These are phyloP conservation scores for Hemerocallis citrina DNA, from an alignment of 106 monocot genomes.

Conservation along the genomic window DNA sequence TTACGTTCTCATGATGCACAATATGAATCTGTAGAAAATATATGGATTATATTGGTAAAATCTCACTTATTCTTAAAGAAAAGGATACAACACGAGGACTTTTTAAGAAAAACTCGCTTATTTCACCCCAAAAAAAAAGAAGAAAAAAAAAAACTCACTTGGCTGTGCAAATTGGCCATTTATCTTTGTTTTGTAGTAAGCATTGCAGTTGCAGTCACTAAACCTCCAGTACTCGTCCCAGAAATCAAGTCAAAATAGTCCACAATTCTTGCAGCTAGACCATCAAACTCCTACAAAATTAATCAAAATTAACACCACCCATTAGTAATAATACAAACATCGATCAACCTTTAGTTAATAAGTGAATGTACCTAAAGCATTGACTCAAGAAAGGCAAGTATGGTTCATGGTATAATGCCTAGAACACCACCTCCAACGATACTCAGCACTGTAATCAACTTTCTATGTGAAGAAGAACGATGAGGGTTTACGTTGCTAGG, in stretches of 20 bases:
- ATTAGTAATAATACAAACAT: background rate
- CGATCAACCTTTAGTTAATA: background rate
- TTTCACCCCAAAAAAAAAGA: constrained; percentile 40
- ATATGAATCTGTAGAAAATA: too few species aligned
- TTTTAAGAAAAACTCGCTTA: background rate
- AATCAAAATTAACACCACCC: background rate
- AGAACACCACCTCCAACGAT: constrained; percentile 56
- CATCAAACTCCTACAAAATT: constrained; percentile 40
- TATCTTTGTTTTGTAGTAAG: constrained; percentile 30
- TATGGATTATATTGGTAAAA: too few species aligned
- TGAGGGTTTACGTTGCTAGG: background rate
- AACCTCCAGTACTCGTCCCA: constrained; percentile 56
- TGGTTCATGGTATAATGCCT: constrained; percentile 42
- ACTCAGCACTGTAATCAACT: constrained; percentile 36
- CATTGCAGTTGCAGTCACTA: constrained; percentile 59
- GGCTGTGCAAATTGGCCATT: constrained; percentile 38
- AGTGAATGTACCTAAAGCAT: constrained; percentile 50
- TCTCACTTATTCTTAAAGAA: too few species aligned
- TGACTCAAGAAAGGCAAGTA: constrained; percentile 38
- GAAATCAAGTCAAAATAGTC: constrained; percentile 58
- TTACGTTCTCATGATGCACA: background rate
- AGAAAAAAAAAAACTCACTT: constrained; percentile 44
- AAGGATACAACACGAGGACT: too few species aligned
- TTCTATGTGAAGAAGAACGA: constrained; percentile 17
- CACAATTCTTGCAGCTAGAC: constrained; percentile 36